Percentiles rank a stretch among this genome's conserved stretches.
Evolutionary conservation across 306 rosid species (phyloP).

Genomic region (Chamaecrista fasciculata): DNA sequence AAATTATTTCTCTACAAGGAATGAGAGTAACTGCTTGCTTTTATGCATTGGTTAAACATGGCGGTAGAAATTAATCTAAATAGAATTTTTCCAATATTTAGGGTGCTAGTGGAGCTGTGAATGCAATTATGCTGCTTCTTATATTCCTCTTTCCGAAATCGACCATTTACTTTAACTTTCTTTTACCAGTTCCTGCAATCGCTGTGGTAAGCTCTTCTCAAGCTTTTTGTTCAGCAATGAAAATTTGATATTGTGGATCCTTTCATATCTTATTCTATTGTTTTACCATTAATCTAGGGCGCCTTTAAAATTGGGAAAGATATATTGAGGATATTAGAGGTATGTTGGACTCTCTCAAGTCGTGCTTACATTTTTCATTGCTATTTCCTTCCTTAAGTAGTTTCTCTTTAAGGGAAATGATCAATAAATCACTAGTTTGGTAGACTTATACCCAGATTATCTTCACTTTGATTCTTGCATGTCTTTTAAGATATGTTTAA

Average conservation of each 20-base stretch:
- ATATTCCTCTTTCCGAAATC: slow-evolving; percentile 80
- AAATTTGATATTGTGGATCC: slow-evolving; percentile 25
- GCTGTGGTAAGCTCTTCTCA: slow-evolving; percentile 54
- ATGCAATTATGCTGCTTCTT: slow-evolving; percentile 74
- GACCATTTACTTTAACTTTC: slow-evolving; percentile 52
- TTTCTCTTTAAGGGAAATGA: slow-evolving; percentile 23
- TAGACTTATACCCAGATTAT: neutral
- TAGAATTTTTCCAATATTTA: slow-evolving; percentile 37
- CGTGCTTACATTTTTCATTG: slow-evolving; percentile 1
- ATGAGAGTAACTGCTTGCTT: neutral
- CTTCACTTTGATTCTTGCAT: neutral
- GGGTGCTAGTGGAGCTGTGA: slow-evolving; percentile 95
- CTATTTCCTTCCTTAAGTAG: slow-evolving; percentile 8
- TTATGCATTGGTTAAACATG: slow-evolving; percentile 24
- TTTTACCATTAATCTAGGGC: slow-evolving; percentile 56
- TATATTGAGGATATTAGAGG: slow-evolving; percentile 58
- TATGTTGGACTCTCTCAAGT: slow-evolving; percentile 34
- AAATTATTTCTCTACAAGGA: slow-evolving; percentile 1
- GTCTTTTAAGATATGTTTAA: neutral
- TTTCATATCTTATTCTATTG: slow-evolving; percentile 25
- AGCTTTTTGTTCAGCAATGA: slow-evolving; percentile 19
- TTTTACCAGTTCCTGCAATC: slow-evolving; percentile 84
- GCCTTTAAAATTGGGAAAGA: slow-evolving; percentile 71
- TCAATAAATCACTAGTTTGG: slow-evolving; percentile 15
- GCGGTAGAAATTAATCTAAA: slow-evolving; percentile 25